These are phyloP conservation scores for Angomonas ambiguus DNA, from an alignment of 208 protist genomes.

Conservation along the genomic window DNA sequence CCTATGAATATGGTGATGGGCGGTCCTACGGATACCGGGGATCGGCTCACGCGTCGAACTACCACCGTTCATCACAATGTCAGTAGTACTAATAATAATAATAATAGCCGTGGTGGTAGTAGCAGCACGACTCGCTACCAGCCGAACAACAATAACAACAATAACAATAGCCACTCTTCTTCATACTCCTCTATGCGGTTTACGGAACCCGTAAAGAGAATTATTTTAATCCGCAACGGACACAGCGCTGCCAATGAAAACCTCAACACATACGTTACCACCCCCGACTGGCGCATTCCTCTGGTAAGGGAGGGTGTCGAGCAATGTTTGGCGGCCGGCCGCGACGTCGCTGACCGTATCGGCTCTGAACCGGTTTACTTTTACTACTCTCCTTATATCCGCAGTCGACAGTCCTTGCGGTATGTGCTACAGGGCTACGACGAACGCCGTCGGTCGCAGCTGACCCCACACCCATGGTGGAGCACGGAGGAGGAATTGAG, in stretches of 20 bases:
- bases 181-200: constrained; percentile 13
- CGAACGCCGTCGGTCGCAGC: constrained; percentile 15
- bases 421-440: constrained; percentile 76
- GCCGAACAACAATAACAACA: constrained; percentile 8
- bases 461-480: constrained; percentile 17
- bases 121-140: too few species aligned
- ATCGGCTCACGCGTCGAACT: too few species aligned
- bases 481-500: constrained; percentile 41
- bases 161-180: background rate
- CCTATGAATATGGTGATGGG: too few species aligned
- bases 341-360: constrained; percentile 59
- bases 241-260: constrained; percentile 74
- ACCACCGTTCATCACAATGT: too few species aligned
- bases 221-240: constrained; percentile 85
- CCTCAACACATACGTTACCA: constrained; percentile 54
- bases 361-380: constrained; percentile 81
- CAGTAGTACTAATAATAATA: too few species aligned
- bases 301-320: constrained; percentile 68
- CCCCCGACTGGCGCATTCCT: constrained; percentile 88
- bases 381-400: constrained; percentile 90
- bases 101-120: too few species aligned
- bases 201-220: constrained; percentile 82
- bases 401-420: constrained; percentile 71
- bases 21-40: too few species aligned
- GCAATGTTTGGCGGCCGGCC: constrained; percentile 62